Base-by-base conservation (phyloP, 768 basidiomycete genomes). In the Tylopilus plumbeoviolaceoides region DNA sequence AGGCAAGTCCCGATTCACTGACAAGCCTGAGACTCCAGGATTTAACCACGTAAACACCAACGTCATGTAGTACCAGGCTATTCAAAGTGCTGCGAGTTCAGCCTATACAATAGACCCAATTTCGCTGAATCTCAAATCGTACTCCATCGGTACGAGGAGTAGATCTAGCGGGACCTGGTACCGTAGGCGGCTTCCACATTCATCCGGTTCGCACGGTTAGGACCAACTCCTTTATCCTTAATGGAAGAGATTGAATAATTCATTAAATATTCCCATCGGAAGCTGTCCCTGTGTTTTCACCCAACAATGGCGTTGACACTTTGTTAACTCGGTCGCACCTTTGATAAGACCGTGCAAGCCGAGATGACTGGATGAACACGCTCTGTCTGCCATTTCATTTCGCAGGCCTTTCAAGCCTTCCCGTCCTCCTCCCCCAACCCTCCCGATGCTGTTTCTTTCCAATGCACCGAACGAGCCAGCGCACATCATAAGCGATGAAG, bases 1-100 rank as follows among this genome's bases (percentile, higher is more conserved):
- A n/a, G 14, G 17, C 15, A 17, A 3, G 36, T 17, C 36, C 36
- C 15, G 35, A 30, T 30, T 30, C 4, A 30, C n/a, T 60, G 58
- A 60, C 54, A 60, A 47, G 58, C 55, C 51, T 60, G 51, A 41
- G 51, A 61, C 33, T 45, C 28, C 23, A 33, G 33, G 33, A 11
- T 33, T 33, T 33, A 2, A 14, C 33, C 33, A 33, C 33, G 33
- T 33, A 53, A 38, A 36, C 33, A n/a, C 23, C 30, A 43, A 31
- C 43, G 39, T 51, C 44, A 49, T 5, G 12, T 38, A 36, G 33
- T 2, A 7, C 8, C 28, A 10, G 3, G 2, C 7, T 1, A 23
- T 23, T 2, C 23, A 30, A 30, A 10, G 3, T 8, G 7, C 28
- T 33, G 33, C 33, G 12, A 14, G 33, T 12, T 15, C 33, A 33